phyloP scores from a whole-genome alignment of 257 asterid species.

The Solanum bulbocastanum region DNA sequence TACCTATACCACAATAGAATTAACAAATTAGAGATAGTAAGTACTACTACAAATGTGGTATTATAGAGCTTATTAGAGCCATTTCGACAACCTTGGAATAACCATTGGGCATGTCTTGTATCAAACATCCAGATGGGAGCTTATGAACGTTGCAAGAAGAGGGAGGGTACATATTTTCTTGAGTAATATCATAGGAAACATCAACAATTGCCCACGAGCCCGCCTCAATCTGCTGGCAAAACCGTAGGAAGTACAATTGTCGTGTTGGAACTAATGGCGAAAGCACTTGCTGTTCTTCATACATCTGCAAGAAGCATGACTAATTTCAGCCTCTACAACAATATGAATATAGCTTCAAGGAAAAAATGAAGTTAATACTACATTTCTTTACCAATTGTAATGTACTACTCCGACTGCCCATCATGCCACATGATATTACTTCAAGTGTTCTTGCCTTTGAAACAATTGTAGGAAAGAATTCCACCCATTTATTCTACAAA shows the following conservation, averaged over 20 bases:
- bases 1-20: conserved; percentile 26
- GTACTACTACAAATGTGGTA: background rate
- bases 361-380: background rate
- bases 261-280: conserved; percentile 71
- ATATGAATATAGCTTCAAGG: background rate
- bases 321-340: background rate
- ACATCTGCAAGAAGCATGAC: conserved; percentile 45
- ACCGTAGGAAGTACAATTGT: conserved; percentile 59
- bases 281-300: conserved; percentile 70
- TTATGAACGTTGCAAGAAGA: conserved; percentile 36
- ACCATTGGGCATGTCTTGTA: conserved; percentile 97
- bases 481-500: conserved; percentile 66
- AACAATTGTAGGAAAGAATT: conserved; percentile 76
- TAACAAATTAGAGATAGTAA: background rate
- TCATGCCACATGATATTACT: conserved; percentile 62
- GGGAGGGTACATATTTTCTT: conserved; percentile 37
- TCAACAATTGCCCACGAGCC: conserved; percentile 87
- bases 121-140: conserved; percentile 92
- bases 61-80: background rate
- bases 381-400: conserved; percentile 60
- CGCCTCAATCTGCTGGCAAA: conserved; percentile 73
- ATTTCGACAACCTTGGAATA: conserved; percentile 43
- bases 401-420: conserved; percentile 57
- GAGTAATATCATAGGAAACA: conserved; percentile 72
- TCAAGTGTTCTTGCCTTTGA: conserved; percentile 70